Base-by-base conservation (phyloP, 2,329 filamentous ascomycete genomes). In the Aureobasidium sp. region DNA sequence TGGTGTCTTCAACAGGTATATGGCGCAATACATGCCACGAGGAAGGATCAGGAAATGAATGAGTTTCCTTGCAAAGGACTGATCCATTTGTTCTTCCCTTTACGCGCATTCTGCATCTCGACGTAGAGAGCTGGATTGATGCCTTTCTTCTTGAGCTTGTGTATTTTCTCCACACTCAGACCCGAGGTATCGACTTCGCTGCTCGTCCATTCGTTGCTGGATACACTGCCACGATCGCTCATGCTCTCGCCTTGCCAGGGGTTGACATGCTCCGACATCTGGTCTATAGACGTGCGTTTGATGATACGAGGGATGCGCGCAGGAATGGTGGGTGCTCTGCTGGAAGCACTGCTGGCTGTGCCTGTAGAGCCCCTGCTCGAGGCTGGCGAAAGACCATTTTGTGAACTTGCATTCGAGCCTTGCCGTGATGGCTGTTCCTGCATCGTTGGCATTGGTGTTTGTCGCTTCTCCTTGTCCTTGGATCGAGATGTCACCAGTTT, bases 21-120 rank as follows among this genome's bases (percentile, higher is more conserved):
- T 10, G 23, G 19, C 43, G n/a, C n/a, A 25, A 11, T 9, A 1
- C 15, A 46, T 8, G 25, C 23, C 15, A 1, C 4, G 43, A 46
- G n/a, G 9, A 21, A 53, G 11, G 13, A 97, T 99, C 81, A 99
- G 97, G 78, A 90, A 87, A 71, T 89, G 95, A 70, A 90, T 90
- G 2, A 89, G 95, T 69, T 88, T 87, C 70, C 85, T 96, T 54
- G 45, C 38, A 60, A 38, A 27, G 58, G 58, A 35, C 47, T 60
- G 8, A 60, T 38, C 47, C 58, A 60, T 10, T 60, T 60, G 27
- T 40, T 33, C 47, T 70, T 66, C 1, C 74, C 73, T 58, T 74
- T 75, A 57, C 70, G 70, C 23, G 73, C 74, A 27, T 75, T 74
- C 63, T 76, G 74, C 76, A 79, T 79, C 66, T 79, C 77, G 15